Conservation (phyloP, 768 basidiomycete species). For the Lactarius psammicola region DNA sequence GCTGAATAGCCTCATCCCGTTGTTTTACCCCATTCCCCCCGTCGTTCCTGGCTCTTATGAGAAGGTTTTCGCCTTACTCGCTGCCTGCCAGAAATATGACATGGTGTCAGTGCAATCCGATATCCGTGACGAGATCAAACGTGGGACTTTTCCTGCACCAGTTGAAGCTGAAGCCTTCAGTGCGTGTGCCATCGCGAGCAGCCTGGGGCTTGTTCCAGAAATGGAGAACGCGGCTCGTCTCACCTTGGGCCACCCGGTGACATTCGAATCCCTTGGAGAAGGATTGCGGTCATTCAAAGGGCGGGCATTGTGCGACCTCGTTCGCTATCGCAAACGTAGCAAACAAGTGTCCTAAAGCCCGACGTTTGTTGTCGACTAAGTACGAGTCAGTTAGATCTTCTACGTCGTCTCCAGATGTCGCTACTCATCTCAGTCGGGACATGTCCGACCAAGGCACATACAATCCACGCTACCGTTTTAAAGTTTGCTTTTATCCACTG, state of each 20-base stretch:
- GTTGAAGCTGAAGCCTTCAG: conserved; percentile 14
- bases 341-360: no score
- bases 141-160: not conserved
- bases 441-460: no score
- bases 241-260: conserved; percentile 3
- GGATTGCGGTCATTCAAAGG: not conserved
- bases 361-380: no score
- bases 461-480: no score
- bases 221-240: not conserved
- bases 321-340: not conserved
- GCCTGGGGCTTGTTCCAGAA: conserved; percentile 3
- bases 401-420: no score
- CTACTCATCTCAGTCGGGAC: no score
- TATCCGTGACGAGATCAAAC: not conserved
- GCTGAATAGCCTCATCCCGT: not conserved
- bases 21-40: not conserved
- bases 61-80: conserved; percentile 7
- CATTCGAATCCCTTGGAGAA: conserved; percentile 11
- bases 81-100: not conserved
- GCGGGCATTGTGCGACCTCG: not conserved
- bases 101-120: not conserved
- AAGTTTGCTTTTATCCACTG: no score
- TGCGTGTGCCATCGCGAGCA: conserved; percentile 24
- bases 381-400: no score
- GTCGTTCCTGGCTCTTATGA: not conserved